Percentiles rank a stretch among this genome's conserved stretches.
Evolutionary conservation across 495 filamentous ascomycete genomes (phyloP).

Genomic region (Amniculicola lignicola): DNA sequence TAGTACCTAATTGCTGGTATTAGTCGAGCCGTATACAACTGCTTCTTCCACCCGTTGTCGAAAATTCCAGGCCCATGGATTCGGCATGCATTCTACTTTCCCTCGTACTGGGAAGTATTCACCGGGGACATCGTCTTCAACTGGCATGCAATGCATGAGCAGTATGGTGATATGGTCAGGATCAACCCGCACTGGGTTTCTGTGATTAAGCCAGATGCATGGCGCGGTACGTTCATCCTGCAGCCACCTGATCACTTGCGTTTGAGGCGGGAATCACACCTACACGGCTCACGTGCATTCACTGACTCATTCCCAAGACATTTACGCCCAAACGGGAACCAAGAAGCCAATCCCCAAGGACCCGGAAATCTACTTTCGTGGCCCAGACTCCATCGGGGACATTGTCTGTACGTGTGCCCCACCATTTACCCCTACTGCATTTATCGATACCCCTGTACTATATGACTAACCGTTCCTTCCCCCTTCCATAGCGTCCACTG

Average conservation of each 20-base stretch:
- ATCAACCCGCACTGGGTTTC: conserved; percentile 4
- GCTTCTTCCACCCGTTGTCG: background rate
- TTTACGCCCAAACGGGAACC: background rate
- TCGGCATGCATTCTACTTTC: conserved; percentile 2
- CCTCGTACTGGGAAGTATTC: conserved; percentile 6
- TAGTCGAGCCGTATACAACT: background rate
- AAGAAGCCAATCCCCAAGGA: background rate
- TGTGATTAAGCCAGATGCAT: background rate
- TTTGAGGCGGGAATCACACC: too few species aligned
- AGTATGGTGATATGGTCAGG: conserved; percentile 2
- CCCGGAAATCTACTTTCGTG: background rate
- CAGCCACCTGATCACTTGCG: too few species aligned
- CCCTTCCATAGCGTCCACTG: background rate
- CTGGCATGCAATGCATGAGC: conserved; percentile 8
- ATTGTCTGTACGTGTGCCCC: conserved; percentile 1
- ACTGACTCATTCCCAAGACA: background rate
- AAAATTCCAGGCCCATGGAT: background rate
- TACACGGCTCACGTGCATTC: too few species aligned
- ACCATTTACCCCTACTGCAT: background rate
- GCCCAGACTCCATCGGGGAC: background rate
- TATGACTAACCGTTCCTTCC: background rate
- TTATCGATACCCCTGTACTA: too few species aligned
- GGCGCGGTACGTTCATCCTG: conserved; percentile 1
- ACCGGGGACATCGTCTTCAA: conserved; percentile 9
- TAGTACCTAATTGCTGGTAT: too few species aligned